A percentile compares a stretch with the other conserved stretches of the same genome.
phyloP scores from a whole-genome alignment of 2,329 filamentous ascomycete genomes.

The Endothia cerciana region DNA sequence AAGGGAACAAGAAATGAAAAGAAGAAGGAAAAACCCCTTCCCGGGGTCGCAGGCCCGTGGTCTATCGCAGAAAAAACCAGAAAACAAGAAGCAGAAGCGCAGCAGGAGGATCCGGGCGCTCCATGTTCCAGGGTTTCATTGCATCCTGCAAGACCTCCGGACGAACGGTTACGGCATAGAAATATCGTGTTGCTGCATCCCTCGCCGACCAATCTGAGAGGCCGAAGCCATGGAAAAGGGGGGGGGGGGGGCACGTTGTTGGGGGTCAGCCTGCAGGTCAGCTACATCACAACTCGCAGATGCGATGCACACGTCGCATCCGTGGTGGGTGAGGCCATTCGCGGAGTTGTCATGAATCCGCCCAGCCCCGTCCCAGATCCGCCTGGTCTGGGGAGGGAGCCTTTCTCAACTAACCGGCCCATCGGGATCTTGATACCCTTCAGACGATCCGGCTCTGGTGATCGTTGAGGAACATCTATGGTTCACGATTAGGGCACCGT shows the following conservation, averaged over 20 bases:
- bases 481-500: no score
- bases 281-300: neutral
- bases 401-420: no score
- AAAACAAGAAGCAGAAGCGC: neutral
- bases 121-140: constrained; percentile 19
- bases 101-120: constrained; percentile 7
- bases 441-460: no score
- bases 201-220: neutral
- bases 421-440: no score
- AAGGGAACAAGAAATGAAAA: neutral
- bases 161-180: neutral
- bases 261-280: neutral
- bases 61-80: neutral
- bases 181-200: constrained; percentile 16
- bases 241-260: neutral
- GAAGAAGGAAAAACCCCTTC: neutral
- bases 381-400: no score
- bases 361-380: no score
- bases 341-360: no score
- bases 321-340: no score
- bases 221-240: neutral
- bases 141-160: constrained; percentile 15
- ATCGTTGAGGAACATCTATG: no score
- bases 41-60: neutral
- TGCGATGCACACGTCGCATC: neutral